Conservation (phyloP, 441 rosid species). For the Bruguiera hainesii region DNA sequence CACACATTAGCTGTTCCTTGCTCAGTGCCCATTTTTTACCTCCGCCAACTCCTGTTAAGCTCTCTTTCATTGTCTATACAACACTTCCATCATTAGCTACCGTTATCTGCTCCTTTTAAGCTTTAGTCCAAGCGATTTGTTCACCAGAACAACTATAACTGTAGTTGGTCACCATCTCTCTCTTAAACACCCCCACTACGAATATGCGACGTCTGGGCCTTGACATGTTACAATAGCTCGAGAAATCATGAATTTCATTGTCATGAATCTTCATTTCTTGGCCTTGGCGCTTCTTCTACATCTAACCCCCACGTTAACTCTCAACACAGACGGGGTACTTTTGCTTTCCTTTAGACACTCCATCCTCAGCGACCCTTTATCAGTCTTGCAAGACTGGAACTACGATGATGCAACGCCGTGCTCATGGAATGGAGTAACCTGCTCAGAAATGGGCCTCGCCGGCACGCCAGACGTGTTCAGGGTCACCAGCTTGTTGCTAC, state of each 20-base stretch:
- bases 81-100: constrained; percentile 2
- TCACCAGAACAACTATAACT: constrained; percentile 51
- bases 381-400: constrained; percentile 65
- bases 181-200: constrained; percentile 23
- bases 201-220: constrained; percentile 21
- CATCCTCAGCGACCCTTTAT: constrained; percentile 60
- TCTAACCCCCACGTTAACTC: constrained; percentile 37
- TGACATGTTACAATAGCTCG: constrained; percentile 18
- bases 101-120: constrained; percentile 13
- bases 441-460: constrained; percentile 40
- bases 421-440: constrained; percentile 71
- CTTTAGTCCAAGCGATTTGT: constrained; percentile 34
- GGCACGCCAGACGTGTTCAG: constrained; percentile 49
- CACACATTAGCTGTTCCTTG: background rate
- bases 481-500: constrained; percentile 65
- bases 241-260: constrained; percentile 32
- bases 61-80: constrained; percentile 22
- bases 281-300: constrained; percentile 23
- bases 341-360: constrained; percentile 81
- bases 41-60: background rate
- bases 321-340: constrained; percentile 62
- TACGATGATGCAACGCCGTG: constrained; percentile 73
- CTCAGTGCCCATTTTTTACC: background rate
- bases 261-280: constrained; percentile 21
- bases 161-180: constrained; percentile 49